phyloP scores from a whole-genome alignment of 805 yeast genomes.

The Dipodascopsis uninucleata region DNA sequence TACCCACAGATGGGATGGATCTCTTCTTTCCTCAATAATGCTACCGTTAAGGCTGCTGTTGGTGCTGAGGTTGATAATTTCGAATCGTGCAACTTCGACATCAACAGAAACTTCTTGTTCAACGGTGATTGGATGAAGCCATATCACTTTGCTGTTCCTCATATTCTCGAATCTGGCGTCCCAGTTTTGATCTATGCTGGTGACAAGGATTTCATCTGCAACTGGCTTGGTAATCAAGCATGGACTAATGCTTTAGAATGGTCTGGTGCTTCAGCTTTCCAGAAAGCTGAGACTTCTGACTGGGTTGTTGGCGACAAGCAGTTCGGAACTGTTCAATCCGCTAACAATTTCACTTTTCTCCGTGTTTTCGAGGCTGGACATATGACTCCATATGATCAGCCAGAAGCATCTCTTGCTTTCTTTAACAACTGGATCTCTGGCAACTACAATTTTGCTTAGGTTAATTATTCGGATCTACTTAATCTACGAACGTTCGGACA shows the following conservation, averaged over 20 bases:
- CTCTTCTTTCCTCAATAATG: conserved; percentile 72
- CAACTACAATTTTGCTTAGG: conserved; percentile 41
- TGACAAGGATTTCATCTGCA: conserved; percentile 93
- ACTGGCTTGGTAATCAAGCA: conserved; percentile 91
- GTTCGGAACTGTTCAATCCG: conserved; percentile 74
- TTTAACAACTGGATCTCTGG: conserved; percentile 82
- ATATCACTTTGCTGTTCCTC: conserved; percentile 62
- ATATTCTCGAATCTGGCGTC: conserved; percentile 63
- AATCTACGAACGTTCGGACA: neutral
- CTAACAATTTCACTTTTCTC: conserved; percentile 70
- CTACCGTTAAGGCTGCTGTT: conserved; percentile 69
- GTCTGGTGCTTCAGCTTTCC: conserved; percentile 55
- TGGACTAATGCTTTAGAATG: conserved; percentile 78
- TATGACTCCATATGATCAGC: conserved; percentile 92
- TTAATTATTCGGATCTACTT: neutral
- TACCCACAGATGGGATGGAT: conserved; percentile 75
- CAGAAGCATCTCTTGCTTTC: conserved; percentile 72
- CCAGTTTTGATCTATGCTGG: conserved; percentile 93
- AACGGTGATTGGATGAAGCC: conserved; percentile 94
- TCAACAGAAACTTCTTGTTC: conserved; percentile 74
- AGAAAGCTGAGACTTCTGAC: conserved; percentile 37
- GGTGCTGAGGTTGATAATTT: conserved; percentile 87
- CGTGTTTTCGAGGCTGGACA: conserved; percentile 90
- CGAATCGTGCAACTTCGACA: conserved; percentile 71
- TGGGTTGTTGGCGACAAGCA: conserved; percentile 44